phyloP scores from a whole-genome alignment of 202 grass and related monocot genomes.

The Zoysia matrella region DNA sequence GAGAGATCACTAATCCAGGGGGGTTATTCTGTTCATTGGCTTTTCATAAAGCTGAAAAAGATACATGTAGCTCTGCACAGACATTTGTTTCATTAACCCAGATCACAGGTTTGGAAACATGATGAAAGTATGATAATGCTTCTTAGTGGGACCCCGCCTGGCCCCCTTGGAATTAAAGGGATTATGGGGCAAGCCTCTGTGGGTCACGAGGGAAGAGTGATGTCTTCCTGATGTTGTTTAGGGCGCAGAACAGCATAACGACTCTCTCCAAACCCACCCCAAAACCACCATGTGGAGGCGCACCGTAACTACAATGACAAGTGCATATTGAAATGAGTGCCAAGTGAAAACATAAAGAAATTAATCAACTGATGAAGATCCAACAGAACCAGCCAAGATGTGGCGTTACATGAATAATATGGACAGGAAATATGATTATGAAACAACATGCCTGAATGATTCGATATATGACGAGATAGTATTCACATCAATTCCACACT shows the following conservation, averaged over 20 bases:
- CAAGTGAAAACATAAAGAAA: neutral
- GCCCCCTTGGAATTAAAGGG: neutral
- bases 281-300: conserved; percentile 90
- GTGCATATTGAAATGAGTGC: conserved; percentile 1
- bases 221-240: conserved; percentile 94
- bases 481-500: conserved; percentile 84
- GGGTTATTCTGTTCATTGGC: too few relatives aligned
- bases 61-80: too few relatives aligned
- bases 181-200: conserved; percentile 75
- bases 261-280: conserved; percentile 94
- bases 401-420: neutral
- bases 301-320: conserved; percentile 64
- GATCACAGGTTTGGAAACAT: neutral
- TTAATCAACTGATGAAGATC: neutral
- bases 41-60: too few relatives aligned
- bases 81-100: neutral
- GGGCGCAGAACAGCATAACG: conserved; percentile 91
- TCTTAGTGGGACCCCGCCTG: neutral
- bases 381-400: neutral
- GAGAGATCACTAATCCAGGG: too few relatives aligned
- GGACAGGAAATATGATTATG: conserved; percentile 2
- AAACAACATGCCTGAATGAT: conserved; percentile 69
- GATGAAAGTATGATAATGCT: neutral
- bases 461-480: conserved; percentile 88
- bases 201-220: conserved; percentile 97